phyloP scores from a whole-genome alignment of 2,329 filamentous ascomycete species.

The Hymenoscyphus fraxineus region DNA sequence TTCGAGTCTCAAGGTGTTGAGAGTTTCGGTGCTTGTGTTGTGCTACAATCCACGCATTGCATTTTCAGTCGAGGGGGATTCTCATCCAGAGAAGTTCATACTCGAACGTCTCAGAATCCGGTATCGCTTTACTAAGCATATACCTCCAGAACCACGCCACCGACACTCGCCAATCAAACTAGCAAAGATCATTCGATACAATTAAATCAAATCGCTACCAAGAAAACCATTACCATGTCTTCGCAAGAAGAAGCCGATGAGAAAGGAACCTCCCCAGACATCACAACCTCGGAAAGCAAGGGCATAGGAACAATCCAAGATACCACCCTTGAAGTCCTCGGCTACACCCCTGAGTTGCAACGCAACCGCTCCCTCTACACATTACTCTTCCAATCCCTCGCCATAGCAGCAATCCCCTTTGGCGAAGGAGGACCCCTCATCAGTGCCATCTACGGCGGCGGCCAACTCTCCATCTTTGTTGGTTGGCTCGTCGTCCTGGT shows the following conservation, averaged over 20 bases:
- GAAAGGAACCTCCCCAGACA: slow-evolving; percentile 4
- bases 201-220: not conserved
- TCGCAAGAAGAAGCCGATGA: slow-evolving; percentile 7
- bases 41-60: no score
- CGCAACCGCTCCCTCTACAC: slow-evolving; percentile 59
- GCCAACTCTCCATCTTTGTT: slow-evolving; percentile 52
- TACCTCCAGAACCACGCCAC: no score
- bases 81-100: no score
- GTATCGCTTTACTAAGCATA: no score
- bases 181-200: no score
- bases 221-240: slow-evolving; percentile 2
- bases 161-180: no score
- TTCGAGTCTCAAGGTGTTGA: no score
- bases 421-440: slow-evolving; percentile 38
- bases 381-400: slow-evolving; percentile 57
- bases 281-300: not conserved
- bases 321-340: slow-evolving; percentile 37
- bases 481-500: slow-evolving; percentile 53
- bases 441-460: slow-evolving; percentile 36
- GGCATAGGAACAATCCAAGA: slow-evolving; percentile 19
- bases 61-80: no score
- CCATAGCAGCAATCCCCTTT: slow-evolving; percentile 58
- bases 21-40: no score
- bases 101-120: no score
- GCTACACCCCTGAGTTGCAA: slow-evolving; percentile 54